Percentiles rank a stretch among this genome's conserved stretches.
Conservation (phyloP, 805 yeast genomes). For the Myxozyma neotropica region DNA sequence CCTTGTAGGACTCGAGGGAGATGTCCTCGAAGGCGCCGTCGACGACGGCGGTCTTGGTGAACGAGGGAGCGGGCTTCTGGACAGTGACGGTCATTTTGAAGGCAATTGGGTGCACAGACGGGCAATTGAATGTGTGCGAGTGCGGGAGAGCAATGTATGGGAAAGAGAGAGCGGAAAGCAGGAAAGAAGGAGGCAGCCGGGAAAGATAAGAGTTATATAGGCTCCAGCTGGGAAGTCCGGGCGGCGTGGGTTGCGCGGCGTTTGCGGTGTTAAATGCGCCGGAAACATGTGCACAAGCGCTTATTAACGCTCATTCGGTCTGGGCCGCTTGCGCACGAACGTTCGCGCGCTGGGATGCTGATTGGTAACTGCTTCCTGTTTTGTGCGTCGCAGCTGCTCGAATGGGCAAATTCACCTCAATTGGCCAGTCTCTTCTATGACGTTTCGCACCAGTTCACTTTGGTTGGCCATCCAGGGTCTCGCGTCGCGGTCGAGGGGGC, state of each 20-base stretch:
- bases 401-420: too few species aligned
- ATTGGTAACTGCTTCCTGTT: too few species aligned
- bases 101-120: background rate
- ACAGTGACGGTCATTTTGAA: conserved; percentile 79
- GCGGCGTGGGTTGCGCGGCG: background rate
- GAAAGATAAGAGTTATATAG: background rate
- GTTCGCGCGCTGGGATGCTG: background rate
- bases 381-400: too few species aligned
- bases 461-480: too few species aligned
- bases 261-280: background rate
- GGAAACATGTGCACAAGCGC: background rate
- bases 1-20: conserved; percentile 91
- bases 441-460: too few species aligned
- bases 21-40: conserved; percentile 96
- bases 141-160: background rate
- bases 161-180: background rate
- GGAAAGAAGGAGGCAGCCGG: background rate
- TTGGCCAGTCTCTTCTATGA: too few species aligned
- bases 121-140: background rate
- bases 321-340: conserved; percentile 6
- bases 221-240: too few species aligned
- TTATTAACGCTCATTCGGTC: conserved; percentile 7
- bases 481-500: background rate
- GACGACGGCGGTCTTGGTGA: conserved; percentile 96
- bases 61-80: conserved; percentile 94